A percentile compares a stretch with the other conserved stretches of the same genome.
Evolutionary conservation across 108 stramenopile genomes (phyloP).

Genomic region (Fragilariopsis cylindrus): DNA sequence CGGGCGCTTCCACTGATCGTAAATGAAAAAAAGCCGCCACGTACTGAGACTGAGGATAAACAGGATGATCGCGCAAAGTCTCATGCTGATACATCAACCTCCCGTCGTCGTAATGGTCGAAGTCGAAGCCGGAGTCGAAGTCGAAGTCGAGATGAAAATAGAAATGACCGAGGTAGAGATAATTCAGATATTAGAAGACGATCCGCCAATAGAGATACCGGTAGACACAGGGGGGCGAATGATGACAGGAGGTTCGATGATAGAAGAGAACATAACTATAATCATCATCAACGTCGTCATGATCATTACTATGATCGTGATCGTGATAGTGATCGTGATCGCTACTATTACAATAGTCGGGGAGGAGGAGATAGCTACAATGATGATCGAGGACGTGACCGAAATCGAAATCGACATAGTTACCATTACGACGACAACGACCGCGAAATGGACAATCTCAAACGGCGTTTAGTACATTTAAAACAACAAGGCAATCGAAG

Average conservation of each 20-base stretch:
- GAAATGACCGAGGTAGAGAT: slow-evolving; percentile 11
- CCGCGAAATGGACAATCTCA: slow-evolving; percentile 25
- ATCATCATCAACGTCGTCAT: not conserved
- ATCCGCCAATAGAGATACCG: slow-evolving; percentile 1
- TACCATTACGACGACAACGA: slow-evolving; percentile 8
- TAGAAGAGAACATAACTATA: not conserved
- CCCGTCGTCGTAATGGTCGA: not conserved
- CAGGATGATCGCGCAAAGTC: not conserved
- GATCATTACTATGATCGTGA: not conserved
- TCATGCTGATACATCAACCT: not conserved
- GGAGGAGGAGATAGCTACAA: not conserved
- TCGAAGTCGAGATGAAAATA: not conserved
- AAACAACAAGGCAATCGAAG: slow-evolving; percentile 19
- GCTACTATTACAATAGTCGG: not conserved
- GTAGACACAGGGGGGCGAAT: not conserved
- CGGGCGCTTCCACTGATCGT: not conserved
- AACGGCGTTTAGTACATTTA: slow-evolving; percentile 22
- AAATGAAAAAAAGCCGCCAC: not conserved
- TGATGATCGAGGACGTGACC: slow-evolving; percentile 20
- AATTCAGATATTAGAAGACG: slow-evolving; percentile 14
- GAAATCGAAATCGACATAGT: slow-evolving; percentile 7
- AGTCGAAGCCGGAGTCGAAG: not conserved
- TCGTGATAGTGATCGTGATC: not conserved
- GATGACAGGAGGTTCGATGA: slow-evolving; percentile 9
- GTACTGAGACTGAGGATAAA: not conserved